Percentiles rank a stretch among this genome's conserved stretches.
phyloP scores from a whole-genome alignment of 345 rosid genomes.

The Nephelium lappaceum region DNA sequence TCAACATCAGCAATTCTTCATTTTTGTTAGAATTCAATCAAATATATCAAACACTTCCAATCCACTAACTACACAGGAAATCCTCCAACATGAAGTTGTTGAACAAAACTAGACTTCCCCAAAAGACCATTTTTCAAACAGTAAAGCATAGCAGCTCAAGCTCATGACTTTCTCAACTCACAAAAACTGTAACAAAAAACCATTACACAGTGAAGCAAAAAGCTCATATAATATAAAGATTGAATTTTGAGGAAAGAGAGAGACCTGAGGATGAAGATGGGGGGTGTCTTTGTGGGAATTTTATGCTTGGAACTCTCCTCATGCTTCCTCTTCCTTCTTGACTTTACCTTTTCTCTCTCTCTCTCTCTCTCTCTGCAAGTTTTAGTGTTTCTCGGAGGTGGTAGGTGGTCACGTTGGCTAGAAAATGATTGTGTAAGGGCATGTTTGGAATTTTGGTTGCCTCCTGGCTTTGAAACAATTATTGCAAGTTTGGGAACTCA shows the following conservation, averaged over 20 bases:
- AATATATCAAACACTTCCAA: not conserved
- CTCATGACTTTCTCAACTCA: not conserved
- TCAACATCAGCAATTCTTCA: conserved; percentile 5
- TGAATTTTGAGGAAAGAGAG: not conserved
- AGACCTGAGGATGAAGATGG: conserved; percentile 32
- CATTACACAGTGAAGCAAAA: not conserved
- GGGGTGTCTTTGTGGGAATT: conserved; percentile 64
- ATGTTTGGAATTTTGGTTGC: not conserved
- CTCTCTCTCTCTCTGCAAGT: not conserved
- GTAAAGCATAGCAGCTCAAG: not conserved
- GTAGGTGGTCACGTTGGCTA: not conserved
- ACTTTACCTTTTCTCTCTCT: conserved; percentile 7
- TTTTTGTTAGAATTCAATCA: not conserved
- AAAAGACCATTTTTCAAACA: not conserved
- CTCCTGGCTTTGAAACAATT: not conserved
- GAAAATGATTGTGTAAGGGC: not conserved
- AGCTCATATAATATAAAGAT: not conserved
- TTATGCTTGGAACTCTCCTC: conserved; percentile 76
- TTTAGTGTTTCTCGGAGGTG: not conserved
- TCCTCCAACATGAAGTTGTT: not conserved
- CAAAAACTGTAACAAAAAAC: not conserved
- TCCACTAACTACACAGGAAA: not conserved
- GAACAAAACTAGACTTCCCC: not conserved
- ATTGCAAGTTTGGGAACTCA: not conserved
- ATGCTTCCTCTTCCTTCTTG: conserved; percentile 24